Percentiles rank a stretch among this genome's conserved stretches.
Conservation (phyloP, 2,329 filamentous ascomycete species). For the Aspergillus calidoustus region DNA sequence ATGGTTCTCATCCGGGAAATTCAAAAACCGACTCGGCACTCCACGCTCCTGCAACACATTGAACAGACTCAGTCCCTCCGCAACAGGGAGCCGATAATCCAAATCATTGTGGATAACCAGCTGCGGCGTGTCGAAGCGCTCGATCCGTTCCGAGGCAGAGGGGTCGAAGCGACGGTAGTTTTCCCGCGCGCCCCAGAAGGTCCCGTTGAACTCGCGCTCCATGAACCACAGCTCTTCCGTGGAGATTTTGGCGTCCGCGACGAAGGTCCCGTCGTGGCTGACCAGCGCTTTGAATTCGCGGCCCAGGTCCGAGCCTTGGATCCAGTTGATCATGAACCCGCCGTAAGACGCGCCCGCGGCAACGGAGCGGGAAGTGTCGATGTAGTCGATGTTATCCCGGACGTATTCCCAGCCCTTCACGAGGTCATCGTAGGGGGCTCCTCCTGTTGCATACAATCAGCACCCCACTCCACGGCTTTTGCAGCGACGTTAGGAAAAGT, state of each 20-base stretch:
- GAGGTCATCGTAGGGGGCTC: slow-evolving; percentile 76
- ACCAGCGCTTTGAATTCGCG: slow-evolving; percentile 86
- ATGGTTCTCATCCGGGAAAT: slow-evolving; percentile 76
- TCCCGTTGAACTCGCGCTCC: slow-evolving; percentile 55
- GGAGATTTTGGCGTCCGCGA: slow-evolving; percentile 55
- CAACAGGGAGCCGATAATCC: slow-evolving; percentile 82
- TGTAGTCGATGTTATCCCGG: slow-evolving; percentile 39
- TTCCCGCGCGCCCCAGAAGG: slow-evolving; percentile 59
- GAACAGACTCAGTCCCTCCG: slow-evolving; percentile 79
- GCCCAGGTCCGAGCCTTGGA: slow-evolving; percentile 82
- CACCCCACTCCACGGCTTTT: background rate
- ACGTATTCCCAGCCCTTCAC: slow-evolving; percentile 78
- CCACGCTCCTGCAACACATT: slow-evolving; percentile 76
- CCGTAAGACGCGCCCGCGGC: slow-evolving; percentile 49
- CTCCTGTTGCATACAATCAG: slow-evolving; percentile 25
- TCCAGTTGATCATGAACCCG: slow-evolving; percentile 70
- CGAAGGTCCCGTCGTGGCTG: slow-evolving; percentile 86
- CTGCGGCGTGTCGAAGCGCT: slow-evolving; percentile 78
- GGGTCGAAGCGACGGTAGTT: slow-evolving; percentile 74
- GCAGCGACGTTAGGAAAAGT: background rate
- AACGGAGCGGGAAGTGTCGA: slow-evolving; percentile 45
- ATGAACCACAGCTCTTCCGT: slow-evolving; percentile 59
- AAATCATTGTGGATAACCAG: slow-evolving; percentile 83
- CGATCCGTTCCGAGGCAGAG: slow-evolving; percentile 56
- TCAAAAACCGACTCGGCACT: slow-evolving; percentile 75